Percentiles rank a stretch among this genome's conserved stretches.
Evolutionary conservation across 306 rosid species (phyloP).

Genomic region (Ammopiptanthus mongolicus): DNA sequence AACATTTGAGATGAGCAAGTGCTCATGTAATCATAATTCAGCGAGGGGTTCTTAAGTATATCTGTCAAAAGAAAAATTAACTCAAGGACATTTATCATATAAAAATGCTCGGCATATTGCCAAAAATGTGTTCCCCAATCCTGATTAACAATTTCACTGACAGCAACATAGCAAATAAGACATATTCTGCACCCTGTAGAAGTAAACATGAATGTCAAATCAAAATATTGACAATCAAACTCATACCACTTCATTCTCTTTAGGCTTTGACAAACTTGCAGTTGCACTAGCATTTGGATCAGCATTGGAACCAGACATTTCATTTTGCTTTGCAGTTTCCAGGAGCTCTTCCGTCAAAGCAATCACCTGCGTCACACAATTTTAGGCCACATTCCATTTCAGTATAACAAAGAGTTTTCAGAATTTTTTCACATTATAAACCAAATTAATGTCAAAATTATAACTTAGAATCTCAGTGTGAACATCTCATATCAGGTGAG

Average conservation of each 20-base stretch:
- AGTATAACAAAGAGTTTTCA: conserved; percentile 14
- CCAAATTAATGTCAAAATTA: conserved; percentile 46
- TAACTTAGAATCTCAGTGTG: conserved; percentile 70
- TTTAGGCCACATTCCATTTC: conserved; percentile 46
- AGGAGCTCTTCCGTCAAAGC: conserved; percentile 90
- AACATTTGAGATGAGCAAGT: neutral
- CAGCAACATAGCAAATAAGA: neutral
- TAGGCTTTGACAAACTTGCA: conserved; percentile 34
- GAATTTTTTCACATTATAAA: conserved; percentile 25
- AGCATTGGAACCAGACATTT: conserved; percentile 41
- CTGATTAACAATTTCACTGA: neutral
- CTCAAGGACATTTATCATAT: neutral
- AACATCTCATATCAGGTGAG: conserved; percentile 73
- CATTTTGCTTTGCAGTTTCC: conserved; percentile 76
- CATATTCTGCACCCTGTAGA: neutral
- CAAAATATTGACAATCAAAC: neutral
- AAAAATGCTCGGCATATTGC: neutral
- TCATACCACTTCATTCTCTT: conserved; percentile 46
- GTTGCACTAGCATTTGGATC: conserved; percentile 35
- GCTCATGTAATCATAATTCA: neutral
- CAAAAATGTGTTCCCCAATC: neutral
- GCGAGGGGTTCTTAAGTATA: neutral
- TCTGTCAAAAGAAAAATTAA: neutral
- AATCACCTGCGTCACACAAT: conserved; percentile 65
- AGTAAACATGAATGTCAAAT: neutral